phyloP scores from a whole-genome alignment of 2,329 filamentous ascomycete species.

The Epichloe scottii region DNA sequence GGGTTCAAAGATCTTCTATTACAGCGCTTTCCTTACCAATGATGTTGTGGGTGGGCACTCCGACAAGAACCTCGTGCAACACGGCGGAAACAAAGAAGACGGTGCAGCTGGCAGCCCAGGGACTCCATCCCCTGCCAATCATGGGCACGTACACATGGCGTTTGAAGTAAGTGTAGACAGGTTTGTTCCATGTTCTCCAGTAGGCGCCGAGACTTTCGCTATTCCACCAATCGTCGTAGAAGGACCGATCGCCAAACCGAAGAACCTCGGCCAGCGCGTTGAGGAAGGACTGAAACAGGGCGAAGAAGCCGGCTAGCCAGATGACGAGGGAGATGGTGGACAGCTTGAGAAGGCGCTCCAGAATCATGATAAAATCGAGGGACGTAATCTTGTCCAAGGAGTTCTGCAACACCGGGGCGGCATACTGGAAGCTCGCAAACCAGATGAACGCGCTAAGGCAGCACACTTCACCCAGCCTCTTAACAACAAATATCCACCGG shows the following conservation, averaged over 20 bases:
- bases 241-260: conserved; percentile 82
- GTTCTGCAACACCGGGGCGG: conserved; percentile 77
- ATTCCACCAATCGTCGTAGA: conserved; percentile 99
- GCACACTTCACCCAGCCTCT: conserved; percentile 66
- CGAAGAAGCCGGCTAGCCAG: conserved; percentile 96
- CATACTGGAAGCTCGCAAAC: conserved; percentile 90
- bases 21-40: conserved; percentile 46
- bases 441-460: conserved; percentile 82
- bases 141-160: conserved; percentile 86
- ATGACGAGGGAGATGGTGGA: conserved; percentile 92
- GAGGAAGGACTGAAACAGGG: conserved; percentile 82
- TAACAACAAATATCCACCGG: conserved; percentile 77
- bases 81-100: conserved; percentile 85
- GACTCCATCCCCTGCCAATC: conserved; percentile 69
- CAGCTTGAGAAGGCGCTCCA: conserved; percentile 86
- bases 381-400: conserved; percentile 77
- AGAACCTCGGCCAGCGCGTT: conserved; percentile 87
- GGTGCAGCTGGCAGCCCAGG: conserved; percentile 55
- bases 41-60: conserved; percentile 87
- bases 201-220: conserved; percentile 73
- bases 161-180: conserved; percentile 93
- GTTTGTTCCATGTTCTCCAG: conserved; percentile 96
- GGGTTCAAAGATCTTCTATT: no score
- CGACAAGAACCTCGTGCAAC: conserved; percentile 84
- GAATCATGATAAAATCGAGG: conserved; percentile 67